phyloP scores from a whole-genome alignment of 2,329 filamentous ascomycete genomes.

The Aspergillus costaricaensis region DNA sequence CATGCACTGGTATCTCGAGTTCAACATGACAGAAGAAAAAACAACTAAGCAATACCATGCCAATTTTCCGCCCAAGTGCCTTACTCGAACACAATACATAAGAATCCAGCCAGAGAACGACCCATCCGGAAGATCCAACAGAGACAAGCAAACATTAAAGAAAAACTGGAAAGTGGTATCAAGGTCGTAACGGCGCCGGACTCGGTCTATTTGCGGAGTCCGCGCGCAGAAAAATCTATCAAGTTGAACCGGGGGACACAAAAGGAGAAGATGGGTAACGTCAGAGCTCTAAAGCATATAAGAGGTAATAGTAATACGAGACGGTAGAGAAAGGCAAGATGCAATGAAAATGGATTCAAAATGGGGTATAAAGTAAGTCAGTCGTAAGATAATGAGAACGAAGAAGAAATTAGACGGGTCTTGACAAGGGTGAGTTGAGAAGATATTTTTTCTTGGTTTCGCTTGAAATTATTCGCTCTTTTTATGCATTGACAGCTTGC shows the following conservation, averaged over 20 bases:
- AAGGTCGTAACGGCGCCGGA: background rate
- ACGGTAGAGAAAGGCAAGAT: background rate
- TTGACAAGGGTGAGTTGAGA: constrained; percentile 10
- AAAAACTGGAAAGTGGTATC: background rate
- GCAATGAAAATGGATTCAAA: constrained; percentile 1
- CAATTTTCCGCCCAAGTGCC: background rate
- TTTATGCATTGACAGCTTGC: constrained; percentile 33
- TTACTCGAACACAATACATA: background rate
- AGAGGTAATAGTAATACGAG: constrained; percentile 1
- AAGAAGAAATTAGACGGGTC: constrained; percentile 10
- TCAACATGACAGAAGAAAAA: background rate
- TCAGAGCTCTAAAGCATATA: background rate
- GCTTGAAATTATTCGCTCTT: background rate
- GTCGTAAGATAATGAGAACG: constrained; percentile 6
- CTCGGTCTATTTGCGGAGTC: background rate
- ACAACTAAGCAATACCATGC: background rate
- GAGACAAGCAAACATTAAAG: background rate
- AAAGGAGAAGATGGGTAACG: background rate
- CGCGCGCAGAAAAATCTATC: background rate
- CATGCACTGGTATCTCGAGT: background rate
- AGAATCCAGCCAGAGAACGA: background rate
- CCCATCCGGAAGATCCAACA: background rate
- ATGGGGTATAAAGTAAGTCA: constrained; percentile 9
- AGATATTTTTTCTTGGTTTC: background rate
- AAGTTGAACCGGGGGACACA: background rate